A percentile compares a stretch with the other conserved stretches of the same genome.
phyloP scores from a whole-genome alignment of 2,329 filamentous ascomycete species.

The Cercospora sesami region DNA sequence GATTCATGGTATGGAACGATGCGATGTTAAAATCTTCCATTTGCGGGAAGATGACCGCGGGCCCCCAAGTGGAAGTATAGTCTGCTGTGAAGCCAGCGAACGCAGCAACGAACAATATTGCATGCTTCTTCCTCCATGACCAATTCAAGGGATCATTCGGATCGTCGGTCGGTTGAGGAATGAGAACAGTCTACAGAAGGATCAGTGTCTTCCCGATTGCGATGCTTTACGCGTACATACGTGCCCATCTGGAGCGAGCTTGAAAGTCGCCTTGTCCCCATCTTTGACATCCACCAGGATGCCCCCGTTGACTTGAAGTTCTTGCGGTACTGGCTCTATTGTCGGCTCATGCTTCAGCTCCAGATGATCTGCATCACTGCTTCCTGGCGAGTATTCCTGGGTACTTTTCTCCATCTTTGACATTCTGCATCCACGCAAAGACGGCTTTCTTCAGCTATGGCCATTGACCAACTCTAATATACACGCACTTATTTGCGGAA shows the following conservation, averaged over 20 bases:
- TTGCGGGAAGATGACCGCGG: not conserved
- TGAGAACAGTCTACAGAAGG: not conserved
- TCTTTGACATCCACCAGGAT: not conserved
- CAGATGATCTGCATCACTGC: not conserved
- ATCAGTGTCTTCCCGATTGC: not conserved
- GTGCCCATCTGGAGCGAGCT: not conserved
- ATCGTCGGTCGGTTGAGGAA: not conserved
- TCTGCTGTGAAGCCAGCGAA: conserved; percentile 3
- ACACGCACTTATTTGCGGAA: not conserved
- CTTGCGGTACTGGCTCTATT: not conserved
- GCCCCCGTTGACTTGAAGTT: not conserved
- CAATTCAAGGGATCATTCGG: conserved; percentile 9
- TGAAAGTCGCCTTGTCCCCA: not conserved
- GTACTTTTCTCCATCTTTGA: not conserved
- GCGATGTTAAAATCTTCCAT: too few species aligned
- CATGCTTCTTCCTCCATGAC: conserved; percentile 4
- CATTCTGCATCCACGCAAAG: not conserved
- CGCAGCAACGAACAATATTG: conserved; percentile 1
- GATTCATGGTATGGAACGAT: not conserved
- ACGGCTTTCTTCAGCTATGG: not conserved
- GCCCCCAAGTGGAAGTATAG: not conserved
- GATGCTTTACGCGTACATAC: not conserved
- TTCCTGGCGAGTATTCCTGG: not conserved
- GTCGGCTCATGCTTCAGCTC: not conserved
- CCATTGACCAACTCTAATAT: not conserved